phyloP scores from a whole-genome alignment of 306 rosid genomes.

The Cucumis hystrix region DNA sequence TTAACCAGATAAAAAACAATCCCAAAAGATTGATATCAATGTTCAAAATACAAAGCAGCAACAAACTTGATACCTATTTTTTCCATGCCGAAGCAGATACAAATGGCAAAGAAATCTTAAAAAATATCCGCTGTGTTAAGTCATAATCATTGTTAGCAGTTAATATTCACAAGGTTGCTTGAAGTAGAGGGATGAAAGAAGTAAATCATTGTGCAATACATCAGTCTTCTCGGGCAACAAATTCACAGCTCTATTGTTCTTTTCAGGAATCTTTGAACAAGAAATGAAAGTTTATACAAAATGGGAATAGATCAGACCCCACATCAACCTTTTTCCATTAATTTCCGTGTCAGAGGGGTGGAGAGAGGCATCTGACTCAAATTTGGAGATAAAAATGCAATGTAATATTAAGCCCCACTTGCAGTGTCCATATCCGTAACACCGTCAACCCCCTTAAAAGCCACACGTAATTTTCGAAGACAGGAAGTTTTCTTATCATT shows the following conservation, averaged over 20 bases:
- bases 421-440: conserved; percentile 83
- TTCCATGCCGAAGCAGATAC: not conserved
- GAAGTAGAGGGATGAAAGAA: not conserved
- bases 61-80: not conserved
- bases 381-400: conserved; percentile 2
- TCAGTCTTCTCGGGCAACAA: not conserved
- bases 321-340: conserved; percentile 18
- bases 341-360: not conserved
- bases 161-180: not conserved
- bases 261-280: not conserved
- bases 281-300: conserved; percentile 9
- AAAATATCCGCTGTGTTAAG: not conserved
- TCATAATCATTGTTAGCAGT: not conserved
- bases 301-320: conserved; percentile 20
- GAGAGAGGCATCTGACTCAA: conserved; percentile 6
- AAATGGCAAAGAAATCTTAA: not conserved
- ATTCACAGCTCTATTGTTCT: not conserved
- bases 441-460: conserved; percentile 74
- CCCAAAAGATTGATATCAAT: not conserved
- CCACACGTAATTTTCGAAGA: conserved; percentile 57
- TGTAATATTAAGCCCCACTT: conserved; percentile 49
- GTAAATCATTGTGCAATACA: conserved; percentile 5
- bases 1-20: not conserved
- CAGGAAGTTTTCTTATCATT: conserved; percentile 44
- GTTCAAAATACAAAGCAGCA: not conserved